phyloP scores from a whole-genome alignment of 192 early-diverging fungal species.

The Podila minutissima region DNA sequence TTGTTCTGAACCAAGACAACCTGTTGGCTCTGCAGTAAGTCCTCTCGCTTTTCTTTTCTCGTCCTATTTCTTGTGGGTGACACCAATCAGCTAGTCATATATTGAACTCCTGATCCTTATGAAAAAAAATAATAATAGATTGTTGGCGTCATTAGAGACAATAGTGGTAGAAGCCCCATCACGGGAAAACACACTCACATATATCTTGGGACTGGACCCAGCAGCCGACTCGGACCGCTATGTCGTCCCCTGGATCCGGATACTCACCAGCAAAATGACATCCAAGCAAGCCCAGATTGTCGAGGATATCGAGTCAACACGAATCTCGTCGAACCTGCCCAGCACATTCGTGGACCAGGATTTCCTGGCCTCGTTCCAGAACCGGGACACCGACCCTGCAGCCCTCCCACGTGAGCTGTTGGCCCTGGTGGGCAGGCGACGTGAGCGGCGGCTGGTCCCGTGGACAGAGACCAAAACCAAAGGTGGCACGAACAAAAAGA shows the following conservation, averaged over 20 bases:
- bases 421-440: not conserved
- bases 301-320: not conserved
- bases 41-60: not conserved
- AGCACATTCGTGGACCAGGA: too few relatives aligned
- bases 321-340: too few relatives aligned
- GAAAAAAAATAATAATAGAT: slow-evolving; percentile 9
- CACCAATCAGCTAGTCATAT: not conserved
- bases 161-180: not conserved
- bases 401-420: too few relatives aligned
- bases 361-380: too few relatives aligned
- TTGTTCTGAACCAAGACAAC: slow-evolving; percentile 14
- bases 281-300: slow-evolving; percentile 2
- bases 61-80: not conserved
- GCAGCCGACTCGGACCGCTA: slow-evolving; percentile 39
- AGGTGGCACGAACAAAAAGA: too few relatives aligned
- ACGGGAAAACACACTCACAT: slow-evolving; percentile 9
- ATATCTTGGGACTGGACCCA: slow-evolving; percentile 22
- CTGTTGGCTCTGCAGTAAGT: slow-evolving; percentile 32
- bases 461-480: not conserved
- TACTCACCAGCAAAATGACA: slow-evolving; percentile 1
- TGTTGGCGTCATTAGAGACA: slow-evolving; percentile 27
- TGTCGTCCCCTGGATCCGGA: slow-evolving; percentile 7
- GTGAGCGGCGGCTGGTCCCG: not conserved
- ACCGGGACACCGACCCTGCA: too few relatives aligned
- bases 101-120: not conserved